Conservation (phyloP, 2,329 filamentous ascomycete genomes). For the Paraconiothyrium sp. region DNA sequence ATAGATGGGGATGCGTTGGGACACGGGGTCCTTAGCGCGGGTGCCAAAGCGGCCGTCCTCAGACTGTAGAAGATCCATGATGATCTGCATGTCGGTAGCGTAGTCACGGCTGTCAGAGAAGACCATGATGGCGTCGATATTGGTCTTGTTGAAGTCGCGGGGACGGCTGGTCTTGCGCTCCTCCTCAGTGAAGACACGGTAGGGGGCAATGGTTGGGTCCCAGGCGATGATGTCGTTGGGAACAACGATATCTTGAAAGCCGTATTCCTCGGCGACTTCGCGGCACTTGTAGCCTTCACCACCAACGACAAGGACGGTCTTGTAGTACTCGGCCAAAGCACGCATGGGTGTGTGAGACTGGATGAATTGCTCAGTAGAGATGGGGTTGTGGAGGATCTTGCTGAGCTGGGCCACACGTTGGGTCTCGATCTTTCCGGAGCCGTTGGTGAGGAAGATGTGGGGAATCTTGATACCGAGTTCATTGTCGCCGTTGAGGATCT, state of each 20-base stretch:
- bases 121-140: slow-evolving; percentile 78
- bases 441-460: slow-evolving; percentile 79
- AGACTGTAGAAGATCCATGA: slow-evolving; percentile 75
- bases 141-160: slow-evolving; percentile 75
- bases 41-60: slow-evolving; percentile 74
- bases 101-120: slow-evolving; percentile 80
- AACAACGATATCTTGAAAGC: slow-evolving; percentile 77
- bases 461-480: slow-evolving; percentile 81
- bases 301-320: slow-evolving; percentile 77
- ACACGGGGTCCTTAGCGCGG: slow-evolving; percentile 70
- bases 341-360: slow-evolving; percentile 82
- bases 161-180: slow-evolving; percentile 74
- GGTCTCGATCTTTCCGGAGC: slow-evolving; percentile 74
- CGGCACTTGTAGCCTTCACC: slow-evolving; percentile 79
- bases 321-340: slow-evolving; percentile 78
- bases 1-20: slow-evolving; percentile 76
- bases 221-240: slow-evolving; percentile 78
- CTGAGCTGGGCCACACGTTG: slow-evolving; percentile 72
- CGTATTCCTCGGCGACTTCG: slow-evolving; percentile 76
- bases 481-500: slow-evolving; percentile 79
- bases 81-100: slow-evolving; percentile 79
- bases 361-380: slow-evolving; percentile 78
- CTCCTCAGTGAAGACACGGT: slow-evolving; percentile 72
- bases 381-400: slow-evolving; percentile 71
- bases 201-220: slow-evolving; percentile 74